Evolutionary conservation across 1,139 yeast species (phyloP), one percentile per base, ranked within the genome.

Genomic region (Lodderomyces theae): DNA sequence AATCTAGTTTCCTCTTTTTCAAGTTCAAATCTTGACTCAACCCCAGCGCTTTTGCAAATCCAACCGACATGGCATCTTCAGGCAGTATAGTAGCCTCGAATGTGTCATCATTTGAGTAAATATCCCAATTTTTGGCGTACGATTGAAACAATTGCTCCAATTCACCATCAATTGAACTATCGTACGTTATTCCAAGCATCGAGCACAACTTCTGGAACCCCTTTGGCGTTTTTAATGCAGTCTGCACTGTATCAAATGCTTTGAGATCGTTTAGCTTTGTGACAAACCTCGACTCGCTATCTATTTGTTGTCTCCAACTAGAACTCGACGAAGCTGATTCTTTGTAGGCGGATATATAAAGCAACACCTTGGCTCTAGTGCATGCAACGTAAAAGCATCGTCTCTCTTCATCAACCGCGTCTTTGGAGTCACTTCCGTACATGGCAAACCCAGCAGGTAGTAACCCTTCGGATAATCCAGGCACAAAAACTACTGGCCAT

Each of bases 401-500:
- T 42, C 95, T 66, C 54, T 88, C 97, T 59, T 90, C 97, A 50
- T 82, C 74, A 3, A 78, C 50, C 0, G 65, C 62, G 18, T 26
- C 62, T 17, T 22, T 15, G 10, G 32, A 10, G 10, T 36, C 35
- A 6, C n/a, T 12, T 8, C n/a, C 22, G 3, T 6, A 12, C 7
- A 37, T 22, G 19, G 71, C 74, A 57, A 66, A 68, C 25, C 58
- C 57, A 34, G 72, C 77, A 19, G 88, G 89, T n/a, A 82, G 61
- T 6, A 71, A 55, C 1, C 80, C 80, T 38, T 83, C 86, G 12
- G 77, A 68, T 21, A 85, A 63, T 0, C 85, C 82, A 0, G 95
- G 90, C 10, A 88, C 75, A 55, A 88, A 86, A 0, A 92, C 97
- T 5, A 86, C 77, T 0, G 95, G 92, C 97, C 97, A 92, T 59